Percentiles rank a stretch among this genome's conserved stretches.
Conservation (phyloP, 2,329 filamentous ascomycete genomes). For the Xylaria polymorpha region DNA sequence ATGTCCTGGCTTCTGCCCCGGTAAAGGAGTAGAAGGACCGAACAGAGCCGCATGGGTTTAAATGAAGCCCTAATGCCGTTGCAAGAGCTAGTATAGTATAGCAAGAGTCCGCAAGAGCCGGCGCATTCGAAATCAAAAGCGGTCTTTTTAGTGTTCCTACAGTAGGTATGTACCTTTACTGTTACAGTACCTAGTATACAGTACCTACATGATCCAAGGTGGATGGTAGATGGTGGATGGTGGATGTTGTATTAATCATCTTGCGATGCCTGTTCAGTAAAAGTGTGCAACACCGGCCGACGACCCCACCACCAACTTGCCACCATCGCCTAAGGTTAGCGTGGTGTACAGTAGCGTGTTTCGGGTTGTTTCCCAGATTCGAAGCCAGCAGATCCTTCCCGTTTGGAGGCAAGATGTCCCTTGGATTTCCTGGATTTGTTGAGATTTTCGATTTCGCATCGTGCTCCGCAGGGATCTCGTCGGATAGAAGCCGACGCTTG, state of each 20-base stretch:
- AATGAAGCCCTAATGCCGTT: constrained; percentile 4
- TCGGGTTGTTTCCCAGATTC: constrained; percentile 24
- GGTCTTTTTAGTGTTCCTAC: neutral
- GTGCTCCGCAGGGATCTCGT: constrained; percentile 7
- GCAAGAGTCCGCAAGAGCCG: neutral
- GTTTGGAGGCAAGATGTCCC: constrained; percentile 17
- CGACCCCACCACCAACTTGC: neutral
- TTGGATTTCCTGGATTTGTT: neutral
- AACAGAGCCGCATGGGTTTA: constrained; percentile 30
- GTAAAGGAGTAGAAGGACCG: constrained; percentile 19
- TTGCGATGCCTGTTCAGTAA: neutral
- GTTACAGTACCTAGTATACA: too few relatives aligned
- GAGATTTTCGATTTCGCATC: constrained; percentile 12
- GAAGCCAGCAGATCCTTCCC: constrained; percentile 32
- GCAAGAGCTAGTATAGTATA: neutral
- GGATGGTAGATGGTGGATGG: too few relatives aligned
- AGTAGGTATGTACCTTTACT: too few relatives aligned
- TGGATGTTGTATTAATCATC: constrained; percentile 1
- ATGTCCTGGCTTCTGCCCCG: neutral
- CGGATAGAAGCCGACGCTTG: constrained; percentile 1
- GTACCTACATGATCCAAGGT: too few relatives aligned
- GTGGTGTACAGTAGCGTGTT: constrained; percentile 28
- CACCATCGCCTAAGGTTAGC: neutral
- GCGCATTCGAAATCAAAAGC: neutral
- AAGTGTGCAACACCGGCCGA: neutral